Evolutionary conservation across 192 early-diverging fungal genomes (phyloP).

Genomic region (Podila verticillata): DNA sequence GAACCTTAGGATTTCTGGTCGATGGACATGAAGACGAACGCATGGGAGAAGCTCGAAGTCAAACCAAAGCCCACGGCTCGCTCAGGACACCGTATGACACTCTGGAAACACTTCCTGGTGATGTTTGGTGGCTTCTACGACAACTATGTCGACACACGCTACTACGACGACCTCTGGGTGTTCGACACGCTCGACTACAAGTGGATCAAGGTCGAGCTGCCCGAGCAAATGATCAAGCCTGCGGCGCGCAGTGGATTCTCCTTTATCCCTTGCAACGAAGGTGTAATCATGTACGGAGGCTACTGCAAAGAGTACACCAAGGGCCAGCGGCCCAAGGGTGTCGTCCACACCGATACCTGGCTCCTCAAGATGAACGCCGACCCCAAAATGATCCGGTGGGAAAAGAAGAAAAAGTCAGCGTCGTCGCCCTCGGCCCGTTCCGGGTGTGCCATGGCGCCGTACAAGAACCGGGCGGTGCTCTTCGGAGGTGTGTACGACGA

Average conservation of each 20-base stretch:
- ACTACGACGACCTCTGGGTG: slow-evolving; percentile 74
- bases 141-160: slow-evolving; percentile 57
- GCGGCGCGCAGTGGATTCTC: slow-evolving; percentile 70
- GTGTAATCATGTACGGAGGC: slow-evolving; percentile 72
- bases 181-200: slow-evolving; percentile 72
- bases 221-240: slow-evolving; percentile 39
- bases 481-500: slow-evolving; percentile 74
- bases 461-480: slow-evolving; percentile 69
- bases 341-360: slow-evolving; percentile 65
- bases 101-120: slow-evolving; percentile 72
- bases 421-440: slow-evolving; percentile 46
- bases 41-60: slow-evolving; percentile 76
- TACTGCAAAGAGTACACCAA: slow-evolving; percentile 72
- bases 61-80: slow-evolving; percentile 61
- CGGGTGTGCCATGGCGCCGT: slow-evolving; percentile 62
- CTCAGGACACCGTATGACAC: slow-evolving; percentile 70
- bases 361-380: slow-evolving; percentile 70
- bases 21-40: slow-evolving; percentile 70
- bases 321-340: slow-evolving; percentile 66
- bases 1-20: slow-evolving; percentile 75
- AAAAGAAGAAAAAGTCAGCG: slow-evolving; percentile 67
- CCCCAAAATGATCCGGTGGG: slow-evolving; percentile 66
- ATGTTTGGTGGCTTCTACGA: slow-evolving; percentile 73
- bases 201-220: slow-evolving; percentile 51
- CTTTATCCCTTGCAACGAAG: slow-evolving; percentile 62